These are phyloP conservation scores for Pseudogymnoascus sp. DNA, from an alignment of 2,329 filamentous ascomycete species.

Conservation along the genomic window DNA sequence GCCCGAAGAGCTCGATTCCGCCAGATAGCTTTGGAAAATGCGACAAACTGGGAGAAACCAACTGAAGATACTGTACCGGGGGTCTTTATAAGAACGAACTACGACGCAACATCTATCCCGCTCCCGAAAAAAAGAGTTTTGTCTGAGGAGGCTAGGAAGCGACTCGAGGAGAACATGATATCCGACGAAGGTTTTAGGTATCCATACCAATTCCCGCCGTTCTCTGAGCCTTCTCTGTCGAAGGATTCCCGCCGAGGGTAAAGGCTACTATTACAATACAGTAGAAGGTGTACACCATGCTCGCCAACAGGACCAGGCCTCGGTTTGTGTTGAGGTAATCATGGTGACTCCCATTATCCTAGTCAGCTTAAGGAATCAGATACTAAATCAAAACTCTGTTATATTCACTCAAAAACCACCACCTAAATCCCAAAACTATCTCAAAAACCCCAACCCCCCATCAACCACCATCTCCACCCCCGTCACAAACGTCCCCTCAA, in stretches of 20 bases:
- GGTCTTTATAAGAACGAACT: not conserved
- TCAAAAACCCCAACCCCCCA: conserved; percentile 4
- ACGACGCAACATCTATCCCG: not conserved
- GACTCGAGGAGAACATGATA: not conserved
- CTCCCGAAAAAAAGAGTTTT: not conserved
- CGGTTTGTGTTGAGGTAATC: too few relatives aligned
- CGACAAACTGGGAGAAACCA: not conserved
- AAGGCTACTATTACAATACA: too few relatives aligned
- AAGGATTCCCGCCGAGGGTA: too few relatives aligned
- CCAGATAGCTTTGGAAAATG: not conserved
- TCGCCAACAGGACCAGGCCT: too few relatives aligned
- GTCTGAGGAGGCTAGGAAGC: not conserved
- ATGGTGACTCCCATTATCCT: not conserved
- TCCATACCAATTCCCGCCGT: too few relatives aligned
- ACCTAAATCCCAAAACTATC: not conserved
- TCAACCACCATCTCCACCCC: not conserved
- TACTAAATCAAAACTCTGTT: not conserved
- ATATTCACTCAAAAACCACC: not conserved
- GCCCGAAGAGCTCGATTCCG: not conserved
- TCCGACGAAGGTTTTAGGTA: not conserved
- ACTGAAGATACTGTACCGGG: not conserved
- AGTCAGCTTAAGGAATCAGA: not conserved
- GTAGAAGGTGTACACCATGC: too few relatives aligned
- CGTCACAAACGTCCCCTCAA: not conserved
- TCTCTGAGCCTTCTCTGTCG: too few relatives aligned